Conservation (phyloP, 768 basidiomycete genomes). For the Mycena filopes region DNA sequence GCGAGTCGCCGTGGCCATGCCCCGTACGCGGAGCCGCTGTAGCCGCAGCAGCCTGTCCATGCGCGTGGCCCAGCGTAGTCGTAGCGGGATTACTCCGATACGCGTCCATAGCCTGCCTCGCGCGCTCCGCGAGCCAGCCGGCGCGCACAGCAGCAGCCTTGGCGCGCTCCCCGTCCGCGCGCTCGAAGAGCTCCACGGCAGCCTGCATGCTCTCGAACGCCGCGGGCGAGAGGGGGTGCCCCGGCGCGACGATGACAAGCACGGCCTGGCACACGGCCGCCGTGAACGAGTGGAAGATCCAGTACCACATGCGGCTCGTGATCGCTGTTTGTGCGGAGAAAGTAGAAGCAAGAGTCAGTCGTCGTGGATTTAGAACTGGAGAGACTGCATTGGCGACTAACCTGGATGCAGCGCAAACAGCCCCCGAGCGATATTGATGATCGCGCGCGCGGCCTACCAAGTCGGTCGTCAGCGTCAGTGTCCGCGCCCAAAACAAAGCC, state of each 20-base stretch:
- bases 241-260: slow-evolving; percentile 37
- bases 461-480: background rate
- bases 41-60: too few species aligned
- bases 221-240: slow-evolving; percentile 34
- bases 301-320: slow-evolving; percentile 38
- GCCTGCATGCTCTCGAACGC: slow-evolving; percentile 36
- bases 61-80: too few species aligned
- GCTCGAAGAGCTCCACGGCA: slow-evolving; percentile 35
- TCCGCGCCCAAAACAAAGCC: background rate
- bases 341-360: background rate
- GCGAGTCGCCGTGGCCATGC: background rate
- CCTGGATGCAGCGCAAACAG: slow-evolving; percentile 37
- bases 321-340: slow-evolving; percentile 19
- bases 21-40: too few species aligned
- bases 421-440: slow-evolving; percentile 37
- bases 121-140: slow-evolving; percentile 26
- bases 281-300: slow-evolving; percentile 37
- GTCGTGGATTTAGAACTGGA: too few species aligned
- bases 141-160: slow-evolving; percentile 31
- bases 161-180: slow-evolving; percentile 34
- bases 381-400: too few species aligned
- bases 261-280: slow-evolving; percentile 38
- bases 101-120: slow-evolving; percentile 29
- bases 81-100: slow-evolving; percentile 12
- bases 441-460: slow-evolving; percentile 35